These are phyloP conservation scores for cucumber (Cucumis sativus) DNA, from an alignment of 306 rosid genomes.

Conservation along the genomic window Cucumber_9930_V3 NC_026657.2:9709001-9709500, in stretches of 20 bases:
- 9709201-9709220: conserved; percentile 46
- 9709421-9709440: conserved; percentile 92
- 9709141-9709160: conserved; percentile 62
- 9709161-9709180: conserved; percentile 95
- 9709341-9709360: conserved; percentile 73
- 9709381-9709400: conserved; percentile 89
- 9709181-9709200: conserved; percentile 90
- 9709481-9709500: not conserved
- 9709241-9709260: not conserved
- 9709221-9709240: conserved; percentile 5
- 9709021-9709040: not conserved
- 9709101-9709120: conserved; percentile 86
- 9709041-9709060: not conserved
- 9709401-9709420: conserved; percentile 91
- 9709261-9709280: conserved; percentile 16
- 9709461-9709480: conserved; percentile 15
- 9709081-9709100: conserved; percentile 14
- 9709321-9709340: conserved; percentile 78
- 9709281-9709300: conserved; percentile 30
- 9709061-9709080: not conserved
- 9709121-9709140: conserved; percentile 68
- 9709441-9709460: conserved; percentile 81
- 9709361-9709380: conserved; percentile 78
- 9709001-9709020: not conserved
- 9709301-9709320: conserved; percentile 93